Evolutionary conservation across 257 asterid species (phyloP), one percentile per base, ranked within the genome.

Genomic region (Nemophila menziesii): DNA sequence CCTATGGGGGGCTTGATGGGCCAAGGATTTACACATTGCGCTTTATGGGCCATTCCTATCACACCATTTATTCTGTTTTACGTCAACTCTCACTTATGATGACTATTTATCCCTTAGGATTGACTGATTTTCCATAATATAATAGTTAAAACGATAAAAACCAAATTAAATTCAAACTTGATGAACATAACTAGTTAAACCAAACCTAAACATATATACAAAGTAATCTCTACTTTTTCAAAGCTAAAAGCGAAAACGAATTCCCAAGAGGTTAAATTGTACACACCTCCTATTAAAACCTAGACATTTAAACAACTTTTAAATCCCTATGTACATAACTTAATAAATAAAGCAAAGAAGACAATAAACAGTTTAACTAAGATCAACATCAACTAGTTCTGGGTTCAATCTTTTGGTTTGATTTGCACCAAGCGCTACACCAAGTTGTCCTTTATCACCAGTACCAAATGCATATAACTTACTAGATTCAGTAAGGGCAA

Each of bases 371-470:
- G 36, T 37, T 60, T 56, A 85, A 54, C 81, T 51, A 70, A 90
- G 99, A 61, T 77, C 86, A 48, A 90, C 53, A 8, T 73, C 78
- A 39, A 90, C 96, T 12, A 61, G 62, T 44, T 74, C 96, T 0
- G 99, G 99, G 24, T 60, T 67, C 3, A 83, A 78, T 65, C 99
- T 77, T 65, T 82, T 92, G 1, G 74, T 69, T 51, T 86, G 89
- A 60, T 77, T 66, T 6, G 54, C 65, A 11, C 48, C 70, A 43
- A 79, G 99, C 54, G 77, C 86, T 3, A 92, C 74, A 0, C 99
- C 99, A 4, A 92, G 79, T 70, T 92, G 99, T 22, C 99, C 99
- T 61, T 86, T 77, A 62, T 92, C 96, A 15, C 99, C 99, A 0
- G 96, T 79, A 6, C 99, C 99, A 43, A 92, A 92, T 4, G 96